phyloP scores from a whole-genome alignment of 768 basidiomycete species.

The Podaxis mareebaensis region DNA sequence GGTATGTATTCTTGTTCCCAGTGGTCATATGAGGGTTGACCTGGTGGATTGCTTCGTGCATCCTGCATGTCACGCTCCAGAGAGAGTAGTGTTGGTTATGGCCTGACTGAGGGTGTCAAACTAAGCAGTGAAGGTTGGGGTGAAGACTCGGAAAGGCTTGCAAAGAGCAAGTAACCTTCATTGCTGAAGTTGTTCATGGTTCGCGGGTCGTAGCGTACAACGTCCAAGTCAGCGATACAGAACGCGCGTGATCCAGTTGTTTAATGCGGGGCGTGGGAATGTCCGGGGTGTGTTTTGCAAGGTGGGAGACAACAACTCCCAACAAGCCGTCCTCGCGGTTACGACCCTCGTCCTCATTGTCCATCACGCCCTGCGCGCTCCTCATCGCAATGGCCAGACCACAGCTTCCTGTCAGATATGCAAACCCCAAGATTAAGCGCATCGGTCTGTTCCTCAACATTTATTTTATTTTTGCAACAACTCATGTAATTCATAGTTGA shows the following conservation, averaged over 20 bases:
- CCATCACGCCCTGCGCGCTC: constrained; percentile 13
- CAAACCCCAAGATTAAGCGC: constrained; percentile 48
- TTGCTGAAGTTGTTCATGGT: too few relatives aligned
- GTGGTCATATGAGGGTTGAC: too few relatives aligned
- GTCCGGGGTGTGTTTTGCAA: constrained; percentile 27
- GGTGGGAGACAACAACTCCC: constrained; percentile 18
- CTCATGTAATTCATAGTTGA: constrained; percentile 18
- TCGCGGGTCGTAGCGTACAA: too few relatives aligned
- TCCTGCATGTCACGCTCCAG: too few relatives aligned
- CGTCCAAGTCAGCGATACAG: neutral
- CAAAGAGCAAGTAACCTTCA: too few relatives aligned
- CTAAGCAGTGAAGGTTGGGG: too few relatives aligned
- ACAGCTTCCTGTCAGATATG: constrained; percentile 48
- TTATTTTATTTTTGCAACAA: constrained; percentile 5
- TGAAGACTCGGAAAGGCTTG: too few relatives aligned
- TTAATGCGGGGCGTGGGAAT: constrained; percentile 34
- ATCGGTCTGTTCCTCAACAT: constrained; percentile 37
- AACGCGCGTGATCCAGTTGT: constrained; percentile 21
- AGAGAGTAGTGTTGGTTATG: too few relatives aligned
- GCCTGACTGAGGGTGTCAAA: too few relatives aligned
- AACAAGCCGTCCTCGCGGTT: constrained; percentile 17
- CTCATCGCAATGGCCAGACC: constrained; percentile 45
- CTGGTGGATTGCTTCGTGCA: too few relatives aligned
- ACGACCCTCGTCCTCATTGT: constrained; percentile 20
- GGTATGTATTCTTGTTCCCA: too few relatives aligned